Percentiles rank a stretch among this genome's conserved stretches.
Conservation (phyloP, 2,329 filamentous ascomycete species). For the Didymella exigua region DNA sequence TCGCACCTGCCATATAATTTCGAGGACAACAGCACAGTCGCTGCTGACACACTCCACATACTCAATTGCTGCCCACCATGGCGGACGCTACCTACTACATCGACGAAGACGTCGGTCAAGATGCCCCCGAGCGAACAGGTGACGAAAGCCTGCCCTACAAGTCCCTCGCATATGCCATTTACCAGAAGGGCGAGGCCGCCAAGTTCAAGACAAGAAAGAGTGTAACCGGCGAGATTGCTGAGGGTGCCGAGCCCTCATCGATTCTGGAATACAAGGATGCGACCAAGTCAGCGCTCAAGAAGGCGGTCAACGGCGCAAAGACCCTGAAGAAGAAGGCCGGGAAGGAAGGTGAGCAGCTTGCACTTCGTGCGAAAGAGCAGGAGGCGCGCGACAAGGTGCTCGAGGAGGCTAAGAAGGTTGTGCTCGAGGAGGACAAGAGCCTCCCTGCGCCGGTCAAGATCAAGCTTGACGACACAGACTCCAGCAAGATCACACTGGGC, state of each 20-base stretch:
- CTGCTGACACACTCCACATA: slow-evolving; percentile 20
- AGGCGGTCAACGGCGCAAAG: slow-evolving; percentile 75
- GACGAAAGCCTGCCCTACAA: slow-evolving; percentile 79
- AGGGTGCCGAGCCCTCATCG: slow-evolving; percentile 63
- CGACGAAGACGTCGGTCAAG: slow-evolving; percentile 78
- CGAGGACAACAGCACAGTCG: slow-evolving; percentile 23
- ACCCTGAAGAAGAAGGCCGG: slow-evolving; percentile 82
- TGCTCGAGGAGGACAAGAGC: slow-evolving; percentile 70
- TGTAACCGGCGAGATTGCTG: slow-evolving; percentile 43
- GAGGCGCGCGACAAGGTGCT: slow-evolving; percentile 72
- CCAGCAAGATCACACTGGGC: slow-evolving; percentile 60
- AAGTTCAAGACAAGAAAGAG: slow-evolving; percentile 71
- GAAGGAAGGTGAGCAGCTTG: slow-evolving; percentile 75
- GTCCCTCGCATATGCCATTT: slow-evolving; percentile 76
- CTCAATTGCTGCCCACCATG: slow-evolving; percentile 45
- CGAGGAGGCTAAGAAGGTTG: slow-evolving; percentile 81
- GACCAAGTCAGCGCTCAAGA: slow-evolving; percentile 84
- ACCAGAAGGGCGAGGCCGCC: slow-evolving; percentile 68
- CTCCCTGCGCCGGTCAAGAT: slow-evolving; percentile 78
- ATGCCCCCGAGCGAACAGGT: slow-evolving; percentile 69
- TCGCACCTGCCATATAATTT: slow-evolving; percentile 31
- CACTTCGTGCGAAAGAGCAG: slow-evolving; percentile 73
- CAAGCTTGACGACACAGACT: slow-evolving; percentile 73
- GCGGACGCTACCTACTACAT: slow-evolving; percentile 66
- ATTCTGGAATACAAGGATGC: slow-evolving; percentile 78